Evolutionary conservation across 768 basidiomycete genomes (phyloP), one percentile per base, ranked within the genome.

Genomic region (Phanerochaete carnosa): DNA sequence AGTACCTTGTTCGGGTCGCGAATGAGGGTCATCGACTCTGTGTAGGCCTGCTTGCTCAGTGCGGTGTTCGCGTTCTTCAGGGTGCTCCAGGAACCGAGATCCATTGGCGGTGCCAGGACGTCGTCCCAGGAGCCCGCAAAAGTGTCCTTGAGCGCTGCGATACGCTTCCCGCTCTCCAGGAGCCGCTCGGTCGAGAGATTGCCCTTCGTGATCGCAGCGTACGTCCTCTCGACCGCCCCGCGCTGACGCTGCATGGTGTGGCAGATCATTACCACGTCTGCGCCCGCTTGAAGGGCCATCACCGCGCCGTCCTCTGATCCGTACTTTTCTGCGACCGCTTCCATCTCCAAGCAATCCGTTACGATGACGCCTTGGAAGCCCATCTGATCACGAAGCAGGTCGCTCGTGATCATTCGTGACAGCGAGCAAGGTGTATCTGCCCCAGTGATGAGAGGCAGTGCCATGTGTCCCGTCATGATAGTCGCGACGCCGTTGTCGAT

Each of bases 271-370:
- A 76, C 86, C n/a, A 90, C 72, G 59, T 90, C 89, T 16, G 84
- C 85, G 3, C 88, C 88, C 0, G 89, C 88, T 51, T 75, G 74
- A 45, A 90, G 67, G 4, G 83, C 81, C 60, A 77, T 68, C 19
- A 88, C 79, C 0, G 86, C 84, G 5, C 86, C 87, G 43, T 75
- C 76, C 57, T 80, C 77, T 2, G 79, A 73, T 6, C 84, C 84
- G 61, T 77, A 74, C 19, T 74, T 73, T 29, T 79, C 76, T 0
- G 83, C 79, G 16, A 90, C 81, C 12, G 89, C 88, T 51, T 85
- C 85, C 89, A 91, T 90, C 73, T 90, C 88, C 25, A 90, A 72
- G 66, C 89, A 90, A 67, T 90, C 89, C 1, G 89, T 89, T 29
- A 89, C 87, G 23, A 88, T 70, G 37, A 90, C 80, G 0, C 87